Conservation (phyloP, 192 early-diverging fungal species). For the Allomyces macrogynus region DNA sequence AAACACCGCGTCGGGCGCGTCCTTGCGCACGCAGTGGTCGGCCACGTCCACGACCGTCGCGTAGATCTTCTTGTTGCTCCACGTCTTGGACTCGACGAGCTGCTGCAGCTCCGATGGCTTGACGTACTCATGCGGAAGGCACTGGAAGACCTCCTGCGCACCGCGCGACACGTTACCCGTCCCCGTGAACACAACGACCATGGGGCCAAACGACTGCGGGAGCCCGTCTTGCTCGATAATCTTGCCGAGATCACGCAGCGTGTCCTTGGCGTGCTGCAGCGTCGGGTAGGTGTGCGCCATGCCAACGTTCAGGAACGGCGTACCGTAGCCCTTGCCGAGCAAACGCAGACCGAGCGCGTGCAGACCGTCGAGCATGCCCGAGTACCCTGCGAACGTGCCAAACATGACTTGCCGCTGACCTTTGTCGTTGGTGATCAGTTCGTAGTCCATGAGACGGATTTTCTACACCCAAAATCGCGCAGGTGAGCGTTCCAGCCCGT, state of each 20-base stretch:
- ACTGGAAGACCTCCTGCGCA: conserved; percentile 73
- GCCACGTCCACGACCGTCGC: conserved; percentile 50
- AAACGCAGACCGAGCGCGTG: conserved; percentile 82
- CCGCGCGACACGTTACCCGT: conserved; percentile 80
- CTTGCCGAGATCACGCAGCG: conserved; percentile 45
- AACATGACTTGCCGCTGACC: conserved; percentile 71
- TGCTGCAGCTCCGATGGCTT: conserved; percentile 40
- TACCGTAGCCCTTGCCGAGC: conserved; percentile 76
- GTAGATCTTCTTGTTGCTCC: conserved; percentile 45
- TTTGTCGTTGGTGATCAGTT: conserved; percentile 62
- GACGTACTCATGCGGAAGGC: conserved; percentile 79
- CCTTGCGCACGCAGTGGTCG: conserved; percentile 67
- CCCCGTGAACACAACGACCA: conserved; percentile 81
- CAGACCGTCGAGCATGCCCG: conserved; percentile 79
- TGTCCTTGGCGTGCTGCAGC: conserved; percentile 32
- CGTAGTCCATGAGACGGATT: conserved; percentile 88
- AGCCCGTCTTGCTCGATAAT: conserved; percentile 72
- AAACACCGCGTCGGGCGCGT: conserved; percentile 26
- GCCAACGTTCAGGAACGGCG: conserved; percentile 70
- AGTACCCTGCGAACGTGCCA: conserved; percentile 82
- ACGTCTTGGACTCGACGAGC: conserved; percentile 33
- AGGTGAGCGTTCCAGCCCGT: background rate
- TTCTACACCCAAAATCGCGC: conserved; percentile 19
- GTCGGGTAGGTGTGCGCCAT: conserved; percentile 57
- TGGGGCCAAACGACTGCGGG: conserved; percentile 67